A percentile compares a stretch with the other conserved stretches of the same genome.
Conservation (phyloP, 495 filamentous ascomycete species). For the Daldinia grandis region DNA sequence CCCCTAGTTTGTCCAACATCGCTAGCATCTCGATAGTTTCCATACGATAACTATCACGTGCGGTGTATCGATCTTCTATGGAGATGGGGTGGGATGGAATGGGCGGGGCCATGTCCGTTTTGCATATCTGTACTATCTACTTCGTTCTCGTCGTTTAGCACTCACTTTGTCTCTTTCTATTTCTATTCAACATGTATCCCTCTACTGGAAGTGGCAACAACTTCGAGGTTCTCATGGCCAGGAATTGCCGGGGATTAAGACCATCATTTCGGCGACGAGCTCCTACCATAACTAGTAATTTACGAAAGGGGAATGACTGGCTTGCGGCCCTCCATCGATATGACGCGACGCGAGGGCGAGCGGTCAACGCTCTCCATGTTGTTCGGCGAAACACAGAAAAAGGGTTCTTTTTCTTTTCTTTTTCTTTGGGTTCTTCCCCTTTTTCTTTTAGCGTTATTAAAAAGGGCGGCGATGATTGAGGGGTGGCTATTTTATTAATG, state of each 20-base stretch:
- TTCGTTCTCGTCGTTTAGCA: conserved; percentile 10
- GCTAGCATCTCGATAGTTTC: conserved; percentile 4
- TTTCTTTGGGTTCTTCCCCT: background rate
- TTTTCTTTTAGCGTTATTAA: conserved; percentile 23
- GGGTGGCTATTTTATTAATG: too few species aligned
- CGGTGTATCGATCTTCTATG: conserved; percentile 6
- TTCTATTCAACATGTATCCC: conserved; percentile 20
- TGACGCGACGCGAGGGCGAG: conserved; percentile 17
- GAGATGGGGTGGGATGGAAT: conserved; percentile 26
- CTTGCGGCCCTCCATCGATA: conserved; percentile 13
- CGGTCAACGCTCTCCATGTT: conserved; percentile 19
- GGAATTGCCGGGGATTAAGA: conserved; percentile 24
- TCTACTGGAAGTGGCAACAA: conserved; percentile 22
- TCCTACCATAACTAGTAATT: conserved; percentile 22
- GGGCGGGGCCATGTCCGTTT: conserved; percentile 26
- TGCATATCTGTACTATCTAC: conserved; percentile 38
- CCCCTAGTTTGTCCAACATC: background rate
- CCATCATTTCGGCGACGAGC: conserved; percentile 23
- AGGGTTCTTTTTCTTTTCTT: background rate
- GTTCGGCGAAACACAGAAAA: conserved; percentile 26
- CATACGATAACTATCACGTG: conserved; percentile 12
- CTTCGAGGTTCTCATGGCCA: conserved; percentile 15
- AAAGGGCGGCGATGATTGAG: conserved; percentile 15
- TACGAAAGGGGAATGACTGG: conserved; percentile 7
- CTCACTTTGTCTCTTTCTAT: conserved; percentile 16